Percentiles rank a stretch among this genome's conserved stretches.
phyloP scores from a whole-genome alignment of 495 filamentous ascomycete species.

The Pyronema domesticum region DNA sequence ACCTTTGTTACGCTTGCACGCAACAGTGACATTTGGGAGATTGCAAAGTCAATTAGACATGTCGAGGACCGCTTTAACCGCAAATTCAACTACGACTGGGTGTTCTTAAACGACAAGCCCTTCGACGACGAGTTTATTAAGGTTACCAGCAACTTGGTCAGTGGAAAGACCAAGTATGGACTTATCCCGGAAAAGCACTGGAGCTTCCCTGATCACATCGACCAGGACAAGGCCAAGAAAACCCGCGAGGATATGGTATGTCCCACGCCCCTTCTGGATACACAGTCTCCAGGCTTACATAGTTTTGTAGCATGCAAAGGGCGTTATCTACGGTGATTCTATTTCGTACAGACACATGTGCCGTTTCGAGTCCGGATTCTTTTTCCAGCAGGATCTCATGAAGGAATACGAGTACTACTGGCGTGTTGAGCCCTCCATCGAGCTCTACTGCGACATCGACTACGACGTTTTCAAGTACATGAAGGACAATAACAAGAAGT shows the following conservation, averaged over 20 bases:
- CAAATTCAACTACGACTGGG: conserved; percentile 95
- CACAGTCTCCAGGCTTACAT: neutral
- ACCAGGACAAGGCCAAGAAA: conserved; percentile 63
- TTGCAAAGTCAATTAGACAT: conserved; percentile 80
- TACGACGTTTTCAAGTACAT: conserved; percentile 77
- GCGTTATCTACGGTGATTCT: conserved; percentile 91
- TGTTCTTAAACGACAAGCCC: conserved; percentile 88
- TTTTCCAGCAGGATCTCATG: conserved; percentile 72
- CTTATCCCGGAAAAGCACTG: conserved; percentile 69
- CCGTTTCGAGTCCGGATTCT: conserved; percentile 83
- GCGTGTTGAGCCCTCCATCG: conserved; percentile 76
- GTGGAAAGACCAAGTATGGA: conserved; percentile 78
- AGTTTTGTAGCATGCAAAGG: conserved; percentile 28
- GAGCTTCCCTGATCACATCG: conserved; percentile 76
- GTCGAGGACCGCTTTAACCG: conserved; percentile 96
- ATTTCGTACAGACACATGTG: conserved; percentile 88
- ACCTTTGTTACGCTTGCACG: conserved; percentile 92
- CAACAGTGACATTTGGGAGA: conserved; percentile 89
- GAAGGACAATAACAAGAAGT: conserved; percentile 77
- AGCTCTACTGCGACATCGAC: conserved; percentile 70
- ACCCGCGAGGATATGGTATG: conserved; percentile 64
- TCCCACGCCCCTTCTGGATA: neutral
- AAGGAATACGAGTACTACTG: conserved; percentile 82
- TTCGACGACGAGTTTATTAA: conserved; percentile 88
- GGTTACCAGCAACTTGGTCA: conserved; percentile 73